Conservation (phyloP, 768 basidiomycete genomes). For the Coprinopsis marcescibilis region DNA sequence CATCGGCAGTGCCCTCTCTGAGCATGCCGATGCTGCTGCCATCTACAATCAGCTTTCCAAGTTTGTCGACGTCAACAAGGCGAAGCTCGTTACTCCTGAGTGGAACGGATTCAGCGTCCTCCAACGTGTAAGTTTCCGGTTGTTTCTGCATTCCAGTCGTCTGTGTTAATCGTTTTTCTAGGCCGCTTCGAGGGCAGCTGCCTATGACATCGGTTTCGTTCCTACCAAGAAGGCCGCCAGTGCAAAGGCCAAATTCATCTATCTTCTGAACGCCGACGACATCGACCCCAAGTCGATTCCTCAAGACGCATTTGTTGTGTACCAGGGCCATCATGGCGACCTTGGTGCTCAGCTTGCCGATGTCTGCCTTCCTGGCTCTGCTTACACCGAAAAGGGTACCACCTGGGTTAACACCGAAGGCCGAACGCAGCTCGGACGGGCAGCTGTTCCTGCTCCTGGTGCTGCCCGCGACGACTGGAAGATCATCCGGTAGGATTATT, state of each 20-base stretch:
- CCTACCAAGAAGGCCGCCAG: slow-evolving; percentile 73
- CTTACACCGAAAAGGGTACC: slow-evolving; percentile 84
- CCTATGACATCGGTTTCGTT: slow-evolving; percentile 92
- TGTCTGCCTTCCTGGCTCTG: slow-evolving; percentile 86
- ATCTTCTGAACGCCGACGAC: slow-evolving; percentile 95
- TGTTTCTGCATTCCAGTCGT: slow-evolving; percentile 1
- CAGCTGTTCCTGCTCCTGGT: slow-evolving; percentile 93
- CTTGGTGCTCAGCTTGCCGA: slow-evolving; percentile 96
- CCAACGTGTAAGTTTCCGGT: slow-evolving; percentile 63
- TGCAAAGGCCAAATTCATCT: slow-evolving; percentile 88
- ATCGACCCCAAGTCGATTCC: slow-evolving; percentile 86
- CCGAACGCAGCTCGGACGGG: slow-evolving; percentile 81
- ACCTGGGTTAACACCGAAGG: slow-evolving; percentile 99
- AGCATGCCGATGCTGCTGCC: slow-evolving; percentile 79
- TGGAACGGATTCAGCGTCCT: slow-evolving; percentile 96
- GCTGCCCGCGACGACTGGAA: slow-evolving; percentile 97
- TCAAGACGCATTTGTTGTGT: slow-evolving; percentile 90
- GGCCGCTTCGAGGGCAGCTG: slow-evolving; percentile 89
- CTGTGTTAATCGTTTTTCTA: slow-evolving; percentile 24
- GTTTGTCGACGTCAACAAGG: slow-evolving; percentile 76
- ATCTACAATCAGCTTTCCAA: slow-evolving; percentile 73
- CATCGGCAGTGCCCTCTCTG: slow-evolving; percentile 80
- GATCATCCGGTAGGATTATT: slow-evolving; percentile 66
- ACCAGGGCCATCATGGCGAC: slow-evolving; percentile 98
- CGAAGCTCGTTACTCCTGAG: slow-evolving; percentile 70